Conservation (phyloP, 1,284 basidiomycete species). For the Ustilago xerochloae region DNA sequence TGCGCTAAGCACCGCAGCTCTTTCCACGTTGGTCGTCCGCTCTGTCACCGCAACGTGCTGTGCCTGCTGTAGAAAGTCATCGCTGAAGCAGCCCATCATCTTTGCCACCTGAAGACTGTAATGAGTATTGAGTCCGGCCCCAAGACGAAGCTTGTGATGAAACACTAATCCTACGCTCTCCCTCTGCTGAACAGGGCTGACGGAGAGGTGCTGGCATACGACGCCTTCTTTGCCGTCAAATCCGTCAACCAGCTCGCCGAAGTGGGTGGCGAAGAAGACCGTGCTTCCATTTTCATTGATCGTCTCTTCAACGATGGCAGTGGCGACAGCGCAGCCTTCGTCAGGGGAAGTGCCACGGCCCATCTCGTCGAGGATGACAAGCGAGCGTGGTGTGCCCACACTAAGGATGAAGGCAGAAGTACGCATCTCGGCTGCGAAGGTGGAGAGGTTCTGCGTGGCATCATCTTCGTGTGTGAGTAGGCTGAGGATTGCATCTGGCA, state of each 20-base stretch:
- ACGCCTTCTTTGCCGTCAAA: conserved; percentile 31
- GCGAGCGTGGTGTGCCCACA: conserved; percentile 72
- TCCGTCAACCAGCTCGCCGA: conserved; percentile 52
- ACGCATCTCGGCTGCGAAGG: conserved; percentile 57
- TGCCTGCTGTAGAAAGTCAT: conserved; percentile 23
- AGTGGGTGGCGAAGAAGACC: conserved; percentile 88
- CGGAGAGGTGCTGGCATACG: conserved; percentile 35
- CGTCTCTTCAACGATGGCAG: conserved; percentile 89
- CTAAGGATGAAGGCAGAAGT: conserved; percentile 71
- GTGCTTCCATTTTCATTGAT: conserved; percentile 76
- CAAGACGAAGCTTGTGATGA: conserved; percentile 36
- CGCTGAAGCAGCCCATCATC: conserved; percentile 40
- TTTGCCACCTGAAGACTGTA: conserved; percentile 50
- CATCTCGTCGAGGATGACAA: conserved; percentile 90
- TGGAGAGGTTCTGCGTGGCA: conserved; percentile 70
- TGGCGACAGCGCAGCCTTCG: conserved; percentile 88
- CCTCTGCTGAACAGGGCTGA: conserved; percentile 13
- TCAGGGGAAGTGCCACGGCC: conserved; percentile 84
- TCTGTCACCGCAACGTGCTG: conserved; percentile 20
- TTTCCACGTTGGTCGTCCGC: conserved; percentile 1
- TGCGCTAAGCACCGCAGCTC: neutral
- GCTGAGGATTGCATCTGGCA: conserved; percentile 84
- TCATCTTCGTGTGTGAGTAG: conserved; percentile 88
- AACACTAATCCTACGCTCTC: conserved; percentile 30
- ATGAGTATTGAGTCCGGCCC: conserved; percentile 32